Base-by-base conservation (phyloP, 805 yeast species). In the Candida yuanshanica region DNA sequence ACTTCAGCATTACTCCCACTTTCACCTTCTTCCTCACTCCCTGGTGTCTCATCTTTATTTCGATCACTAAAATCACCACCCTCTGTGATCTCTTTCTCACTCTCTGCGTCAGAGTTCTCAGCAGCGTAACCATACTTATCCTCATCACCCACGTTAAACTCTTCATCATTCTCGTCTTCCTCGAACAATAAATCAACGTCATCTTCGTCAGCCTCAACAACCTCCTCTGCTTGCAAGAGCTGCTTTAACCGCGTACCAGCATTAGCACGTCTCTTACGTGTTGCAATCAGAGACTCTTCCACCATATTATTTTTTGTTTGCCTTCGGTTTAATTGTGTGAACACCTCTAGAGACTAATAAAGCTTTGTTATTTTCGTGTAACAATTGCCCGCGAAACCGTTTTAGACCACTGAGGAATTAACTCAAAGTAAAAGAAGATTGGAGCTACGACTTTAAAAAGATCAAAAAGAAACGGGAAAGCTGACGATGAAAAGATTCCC, bases 181-280 rank as follows among this genome's bases (percentile, higher is more conserved):
- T 77, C 81, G 51, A 84, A 84, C 47, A 85, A 60, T 36, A 84
- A 64, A 52, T 80, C 77, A 29, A 86, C 83, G 39, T 82, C 79
- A 33, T 86, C 88, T 33, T 85, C 86, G 13, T 66, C 68, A 12
- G 65, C 57, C 7, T 59, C 65, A 2, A 61, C 49, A 8, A 65
- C 56, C 36, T 77, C 82, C 47, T 77, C 95, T 22, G 85, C 72
- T 44, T 79, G 83, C 16, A 93, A 65, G 45, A 93, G 70, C 42
- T 79, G 78, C 53, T 77, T 77, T 58, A 93, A 68, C 41, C 93
- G 70, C 39, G 86, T 83, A 13, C 99, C 99, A 2, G 99, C 99
- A 64, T 91, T 93, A 34, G 88, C 62, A 41, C 99, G 77, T 48
- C 87, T 70, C 45, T 77, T 66, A 46, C 97, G 74, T 4, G 95